phyloP scores from a whole-genome alignment of 345 rosid species.

The Pseudoturritis turrita region DNA sequence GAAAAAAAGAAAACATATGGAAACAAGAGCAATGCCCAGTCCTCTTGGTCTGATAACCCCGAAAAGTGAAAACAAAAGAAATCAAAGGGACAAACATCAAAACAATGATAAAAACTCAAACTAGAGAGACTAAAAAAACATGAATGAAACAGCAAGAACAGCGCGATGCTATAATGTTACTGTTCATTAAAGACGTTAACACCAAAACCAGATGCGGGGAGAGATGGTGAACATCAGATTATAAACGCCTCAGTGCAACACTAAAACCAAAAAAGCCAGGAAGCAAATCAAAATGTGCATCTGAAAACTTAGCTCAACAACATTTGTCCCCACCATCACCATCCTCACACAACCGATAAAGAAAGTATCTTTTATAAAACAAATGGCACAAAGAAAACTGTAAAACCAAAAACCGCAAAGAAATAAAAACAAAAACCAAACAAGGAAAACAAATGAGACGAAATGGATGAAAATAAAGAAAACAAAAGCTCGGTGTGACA shows the following conservation, averaged over 20 bases:
- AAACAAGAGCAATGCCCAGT: not conserved
- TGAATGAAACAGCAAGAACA: not conserved
- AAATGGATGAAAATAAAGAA: not conserved
- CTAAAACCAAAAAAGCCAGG: slow-evolving; percentile 13
- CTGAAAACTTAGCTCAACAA: not conserved
- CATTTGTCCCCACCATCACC: not conserved
- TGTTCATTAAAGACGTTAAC: not conserved
- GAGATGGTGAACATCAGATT: not conserved
- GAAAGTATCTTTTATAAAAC: not conserved
- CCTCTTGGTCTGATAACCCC: not conserved
- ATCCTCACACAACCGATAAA: not conserved
- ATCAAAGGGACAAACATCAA: slow-evolving; percentile 3
- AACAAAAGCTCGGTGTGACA: slow-evolving; percentile 3
- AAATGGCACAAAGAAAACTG: not conserved
- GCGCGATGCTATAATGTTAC: not conserved
- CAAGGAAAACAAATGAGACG: not conserved
- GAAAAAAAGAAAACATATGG: not conserved
- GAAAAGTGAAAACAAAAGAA: not conserved
- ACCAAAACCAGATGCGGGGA: not conserved
- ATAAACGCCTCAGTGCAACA: not conserved
- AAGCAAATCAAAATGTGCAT: not conserved
- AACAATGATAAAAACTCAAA: not conserved
- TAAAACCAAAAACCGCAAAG: not conserved
- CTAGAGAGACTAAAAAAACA: not conserved
- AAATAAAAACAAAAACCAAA: not conserved